Evolutionary conservation across 768 basidiomycete genomes (phyloP).

Genomic region (Boletus sp.): DNA sequence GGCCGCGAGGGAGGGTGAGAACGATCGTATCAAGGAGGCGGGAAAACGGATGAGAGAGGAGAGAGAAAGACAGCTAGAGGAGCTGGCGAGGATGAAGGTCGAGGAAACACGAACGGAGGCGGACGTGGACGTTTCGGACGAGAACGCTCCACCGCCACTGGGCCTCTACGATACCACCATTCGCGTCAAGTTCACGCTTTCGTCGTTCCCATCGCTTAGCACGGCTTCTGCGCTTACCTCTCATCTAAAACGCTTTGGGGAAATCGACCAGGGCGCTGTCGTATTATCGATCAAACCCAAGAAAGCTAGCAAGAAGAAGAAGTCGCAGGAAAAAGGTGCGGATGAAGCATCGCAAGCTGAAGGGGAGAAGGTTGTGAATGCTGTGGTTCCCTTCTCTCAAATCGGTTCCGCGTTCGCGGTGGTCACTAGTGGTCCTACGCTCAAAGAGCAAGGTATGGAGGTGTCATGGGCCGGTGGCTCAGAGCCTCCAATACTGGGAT

Average conservation of each 20-base stretch:
- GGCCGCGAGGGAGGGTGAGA: conserved; percentile 52
- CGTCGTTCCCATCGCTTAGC: conserved; percentile 41
- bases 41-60: conserved; percentile 69
- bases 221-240: conserved; percentile 21
- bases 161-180: conserved; percentile 76
- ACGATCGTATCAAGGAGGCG: conserved; percentile 73
- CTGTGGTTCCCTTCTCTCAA: conserved; percentile 73
- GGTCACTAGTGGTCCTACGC: conserved; percentile 56
- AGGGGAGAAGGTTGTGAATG: conserved; percentile 55
- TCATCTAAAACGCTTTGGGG: conserved; percentile 61
- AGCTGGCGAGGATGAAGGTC: conserved; percentile 39
- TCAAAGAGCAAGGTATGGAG: conserved; percentile 61
- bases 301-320: conserved; percentile 39
- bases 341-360: conserved; percentile 42
- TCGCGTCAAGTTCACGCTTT: conserved; percentile 64
- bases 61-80: conserved; percentile 51
- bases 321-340: conserved; percentile 26
- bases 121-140: conserved; percentile 36
- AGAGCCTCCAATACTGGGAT: conserved; percentile 70
- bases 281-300: conserved; percentile 65
- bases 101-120: conserved; percentile 26
- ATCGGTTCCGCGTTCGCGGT: conserved; percentile 76
- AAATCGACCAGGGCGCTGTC: conserved; percentile 60
- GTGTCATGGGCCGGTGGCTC: conserved; percentile 68
- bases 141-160: conserved; percentile 55